phyloP scores from a whole-genome alignment of 768 basidiomycete species.

The Sporobolomyces phaffii region DNA sequence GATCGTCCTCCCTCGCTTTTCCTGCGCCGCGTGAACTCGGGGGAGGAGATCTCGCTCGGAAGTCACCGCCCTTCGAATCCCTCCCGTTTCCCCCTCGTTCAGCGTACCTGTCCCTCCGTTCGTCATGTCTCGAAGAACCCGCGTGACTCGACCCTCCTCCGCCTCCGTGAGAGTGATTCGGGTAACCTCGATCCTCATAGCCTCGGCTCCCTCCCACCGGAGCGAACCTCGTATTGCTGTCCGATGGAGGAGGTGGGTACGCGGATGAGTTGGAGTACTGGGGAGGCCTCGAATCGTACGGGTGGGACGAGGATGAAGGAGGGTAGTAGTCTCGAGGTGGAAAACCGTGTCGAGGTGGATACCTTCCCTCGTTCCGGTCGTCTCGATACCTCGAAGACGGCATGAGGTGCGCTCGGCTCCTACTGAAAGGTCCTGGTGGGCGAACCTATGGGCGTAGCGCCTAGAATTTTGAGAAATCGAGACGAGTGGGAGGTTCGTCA shows the following conservation, averaged over 20 bases:
- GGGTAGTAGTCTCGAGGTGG: constrained; percentile 2
- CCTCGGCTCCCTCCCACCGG: not conserved
- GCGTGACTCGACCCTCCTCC: not conserved
- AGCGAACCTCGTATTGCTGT: not conserved
- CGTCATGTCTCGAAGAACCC: not conserved
- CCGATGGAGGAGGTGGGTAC: not conserved
- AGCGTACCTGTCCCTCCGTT: constrained; percentile 1
- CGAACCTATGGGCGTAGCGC: too few relatives aligned
- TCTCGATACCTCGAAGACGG: constrained; percentile 8
- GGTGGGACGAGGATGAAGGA: not conserved
- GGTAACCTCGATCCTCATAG: constrained; percentile 2
- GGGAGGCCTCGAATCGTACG: not conserved
- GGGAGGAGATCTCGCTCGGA: not conserved
- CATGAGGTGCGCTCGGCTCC: not conserved
- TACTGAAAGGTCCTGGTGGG: too few relatives aligned
- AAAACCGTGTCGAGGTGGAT: not conserved
- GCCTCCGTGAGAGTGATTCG: not conserved
- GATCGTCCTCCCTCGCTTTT: not conserved
- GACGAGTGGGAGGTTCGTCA: too few relatives aligned
- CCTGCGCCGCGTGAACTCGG: not conserved
- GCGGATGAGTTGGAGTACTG: not conserved
- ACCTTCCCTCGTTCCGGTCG: not conserved
- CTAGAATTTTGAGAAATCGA: too few relatives aligned
- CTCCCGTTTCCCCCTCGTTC: not conserved
- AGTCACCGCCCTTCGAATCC: not conserved